These are phyloP conservation scores for Colletotrichum liriopes DNA, from an alignment of 2,329 filamentous ascomycete genomes.

Conservation along the genomic window DNA sequence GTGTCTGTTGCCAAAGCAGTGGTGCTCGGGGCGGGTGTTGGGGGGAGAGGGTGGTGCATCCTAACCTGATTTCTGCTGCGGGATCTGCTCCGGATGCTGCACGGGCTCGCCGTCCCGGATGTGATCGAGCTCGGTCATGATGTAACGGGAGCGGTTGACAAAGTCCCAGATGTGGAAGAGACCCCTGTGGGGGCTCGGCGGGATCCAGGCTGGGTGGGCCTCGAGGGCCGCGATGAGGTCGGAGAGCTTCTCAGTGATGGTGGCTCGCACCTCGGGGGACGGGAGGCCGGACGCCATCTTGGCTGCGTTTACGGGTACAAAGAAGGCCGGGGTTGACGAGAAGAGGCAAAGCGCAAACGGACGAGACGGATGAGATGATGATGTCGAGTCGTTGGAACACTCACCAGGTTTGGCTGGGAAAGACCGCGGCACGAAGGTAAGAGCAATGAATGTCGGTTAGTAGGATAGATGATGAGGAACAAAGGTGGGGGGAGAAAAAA, in stretches of 20 bases:
- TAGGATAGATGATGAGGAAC: neutral
- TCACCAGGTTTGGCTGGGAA: neutral
- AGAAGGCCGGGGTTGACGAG: neutral
- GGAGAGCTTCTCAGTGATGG: conserved; percentile 47
- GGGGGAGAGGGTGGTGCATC: neutral
- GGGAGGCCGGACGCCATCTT: conserved; percentile 46
- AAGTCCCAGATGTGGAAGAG: conserved; percentile 61
- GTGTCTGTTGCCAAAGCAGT: neutral
- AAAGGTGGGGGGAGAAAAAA: neutral
- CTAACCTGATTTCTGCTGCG: conserved; percentile 49
- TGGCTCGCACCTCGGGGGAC: conserved; percentile 46
- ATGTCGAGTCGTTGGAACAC: neutral
- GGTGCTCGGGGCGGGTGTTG: neutral
- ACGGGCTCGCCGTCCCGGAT: conserved; percentile 53
- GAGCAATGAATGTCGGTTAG: neutral
- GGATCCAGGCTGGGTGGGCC: conserved; percentile 49
- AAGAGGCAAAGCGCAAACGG: neutral
- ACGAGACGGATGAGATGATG: neutral
- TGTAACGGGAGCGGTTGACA: conserved; percentile 58
- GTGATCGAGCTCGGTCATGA: conserved; percentile 59
- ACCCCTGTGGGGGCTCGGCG: conserved; percentile 49
- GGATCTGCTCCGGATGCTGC: conserved; percentile 55
- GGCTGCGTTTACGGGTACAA: neutral
- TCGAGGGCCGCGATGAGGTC: conserved; percentile 51
- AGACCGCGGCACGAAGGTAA: neutral